Base-by-base conservation (phyloP, 2,329 filamentous ascomycete genomes). In the Cladosporium sp. region DNA sequence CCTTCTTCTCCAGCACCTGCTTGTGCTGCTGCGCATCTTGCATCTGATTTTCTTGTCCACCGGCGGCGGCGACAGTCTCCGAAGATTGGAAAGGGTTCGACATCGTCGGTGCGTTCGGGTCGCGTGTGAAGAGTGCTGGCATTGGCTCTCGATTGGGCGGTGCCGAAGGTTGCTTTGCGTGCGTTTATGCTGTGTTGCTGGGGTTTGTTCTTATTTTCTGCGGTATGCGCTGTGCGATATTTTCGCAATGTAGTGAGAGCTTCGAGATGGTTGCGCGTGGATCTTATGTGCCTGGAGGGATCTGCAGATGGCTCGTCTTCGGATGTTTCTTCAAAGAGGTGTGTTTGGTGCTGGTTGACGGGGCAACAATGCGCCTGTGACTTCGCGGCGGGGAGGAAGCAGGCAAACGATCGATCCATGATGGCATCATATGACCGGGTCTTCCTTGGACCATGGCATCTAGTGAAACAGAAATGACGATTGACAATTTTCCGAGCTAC, bases 41-140 rank as follows among this genome's bases (percentile, higher is more conserved):
- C 40, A 55, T 34, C 49, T 60, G 58, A 38, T 60, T 59, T 52
- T 62, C 58, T 34, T 57, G 54, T 11, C 53, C 57, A 8, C 40
- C 46, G 10, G 50, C 48, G 16, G 45, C 31, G n/a, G 49, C 40
- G 33, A 16, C 45, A n/a, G 46, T 38, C 50, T 56, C 35, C 46
- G 40, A 14, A 46, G 46, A 18, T 44, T 51, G 43, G 38, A 37
- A 42, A 16, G 46, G 46, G 49, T 53, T 54, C 33, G 58, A 56
- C 33, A 55, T 53, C 33, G 58, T 55, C 48, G 61, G 59, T n/a
- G 52, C 52, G 53, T 62, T 63, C 43, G 54, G 51, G 43, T 63
- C 61, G 55, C 59, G 57, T 42, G 58, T 54, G 44, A 54, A 46
- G 22, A 63, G 59, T 10, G 61, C 61, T 33, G 61, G 56, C 54